A percentile compares a stretch with the other conserved stretches of the same genome.
Conservation (phyloP, 352 stramenopile species). For the Globisporangium camurandrum region DNA sequence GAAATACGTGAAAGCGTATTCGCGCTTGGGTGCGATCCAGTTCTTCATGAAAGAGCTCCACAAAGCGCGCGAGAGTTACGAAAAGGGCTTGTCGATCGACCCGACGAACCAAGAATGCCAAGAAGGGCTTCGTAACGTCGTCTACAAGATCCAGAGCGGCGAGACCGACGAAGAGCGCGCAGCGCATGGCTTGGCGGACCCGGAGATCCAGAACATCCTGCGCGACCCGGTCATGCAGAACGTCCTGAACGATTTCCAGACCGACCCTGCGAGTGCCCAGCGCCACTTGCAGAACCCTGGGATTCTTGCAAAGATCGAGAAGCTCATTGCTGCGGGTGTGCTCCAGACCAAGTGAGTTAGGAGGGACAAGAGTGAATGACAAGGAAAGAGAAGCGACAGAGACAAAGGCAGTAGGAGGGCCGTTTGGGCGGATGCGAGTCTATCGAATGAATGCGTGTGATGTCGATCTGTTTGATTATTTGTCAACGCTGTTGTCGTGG, state of each 20-base stretch:
- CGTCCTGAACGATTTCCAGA: constrained; percentile 97
- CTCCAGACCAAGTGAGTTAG: constrained; percentile 89
- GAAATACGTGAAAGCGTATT: constrained; percentile 99
- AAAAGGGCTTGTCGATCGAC: constrained; percentile 94
- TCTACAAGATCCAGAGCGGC: constrained; percentile 91
- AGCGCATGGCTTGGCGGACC: constrained; percentile 97
- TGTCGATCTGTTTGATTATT: no score
- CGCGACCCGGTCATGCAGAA: constrained; percentile 97
- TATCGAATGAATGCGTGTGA: no score
- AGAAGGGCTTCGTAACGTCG: constrained; percentile 93
- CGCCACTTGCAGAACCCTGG: constrained; percentile 92
- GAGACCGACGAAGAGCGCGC: constrained; percentile 95
- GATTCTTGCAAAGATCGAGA: constrained; percentile 98
- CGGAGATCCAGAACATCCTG: constrained; percentile 98
- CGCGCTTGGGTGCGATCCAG: constrained; percentile 98
- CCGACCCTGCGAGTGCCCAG: constrained; percentile 88
- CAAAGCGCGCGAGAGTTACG: constrained; percentile 97
- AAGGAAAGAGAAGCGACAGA: no score
- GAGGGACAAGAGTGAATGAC: no score
- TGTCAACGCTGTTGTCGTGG: no score
- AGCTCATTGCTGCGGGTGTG: constrained; percentile 97
- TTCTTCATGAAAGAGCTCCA: constrained; percentile 99
- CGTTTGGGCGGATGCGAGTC: no score
- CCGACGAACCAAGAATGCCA: constrained; percentile 93
- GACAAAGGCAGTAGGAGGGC: no score